Base-by-base conservation (phyloP, 2,329 filamentous ascomycete genomes). In the Didymella keratinophila region DNA sequence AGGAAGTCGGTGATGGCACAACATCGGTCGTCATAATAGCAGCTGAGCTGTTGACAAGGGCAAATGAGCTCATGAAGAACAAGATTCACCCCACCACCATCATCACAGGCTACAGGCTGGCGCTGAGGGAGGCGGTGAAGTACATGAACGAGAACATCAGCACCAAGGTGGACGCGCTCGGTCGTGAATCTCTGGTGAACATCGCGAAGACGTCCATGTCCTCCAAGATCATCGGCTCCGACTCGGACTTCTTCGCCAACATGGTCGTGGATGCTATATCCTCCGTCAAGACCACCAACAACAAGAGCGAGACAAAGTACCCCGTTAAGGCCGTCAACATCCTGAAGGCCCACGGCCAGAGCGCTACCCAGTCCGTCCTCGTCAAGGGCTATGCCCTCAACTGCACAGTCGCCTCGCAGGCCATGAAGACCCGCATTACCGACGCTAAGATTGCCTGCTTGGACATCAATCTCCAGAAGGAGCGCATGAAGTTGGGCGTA, bases 121-220 rank as follows among this genome's bases (percentile, higher is more conserved):
- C 95, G 61, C 86, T 99, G 68, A 87, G 95, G 73, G 95, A 99
- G 83, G 95, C 95, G 58, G 89, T 99, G 76, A 96, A 96, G 81
- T 99, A 97, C 82, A 96, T 99, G 89, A 94, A 92, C 81, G 95
- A 99, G 80, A 97, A 98, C 78, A 90, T 99, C 78, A 94, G 92
- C 83, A 92, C 92, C 72, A 97, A 96, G 81, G 94, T 98, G 56
- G 94, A 98, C 74, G 87, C 89, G 60, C 86, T 99, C 53, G 93
- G 93, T 60, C 89, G 91, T 61, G 95, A 98, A 63, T 95, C 92
- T 60, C 86, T 99, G 68, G 79, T 98, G 74, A 97, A 87, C 81
- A 97, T 99, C 76, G 95, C 95, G 63, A 98, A 94, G 83, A 99
- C 95, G 20, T 97, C 93, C 73, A 99, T 99, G 94, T 97, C 93